A percentile compares a stretch with the other conserved stretches of the same genome.
phyloP scores from a whole-genome alignment of 345 rosid species.

The Euclidium syriacum region DNA sequence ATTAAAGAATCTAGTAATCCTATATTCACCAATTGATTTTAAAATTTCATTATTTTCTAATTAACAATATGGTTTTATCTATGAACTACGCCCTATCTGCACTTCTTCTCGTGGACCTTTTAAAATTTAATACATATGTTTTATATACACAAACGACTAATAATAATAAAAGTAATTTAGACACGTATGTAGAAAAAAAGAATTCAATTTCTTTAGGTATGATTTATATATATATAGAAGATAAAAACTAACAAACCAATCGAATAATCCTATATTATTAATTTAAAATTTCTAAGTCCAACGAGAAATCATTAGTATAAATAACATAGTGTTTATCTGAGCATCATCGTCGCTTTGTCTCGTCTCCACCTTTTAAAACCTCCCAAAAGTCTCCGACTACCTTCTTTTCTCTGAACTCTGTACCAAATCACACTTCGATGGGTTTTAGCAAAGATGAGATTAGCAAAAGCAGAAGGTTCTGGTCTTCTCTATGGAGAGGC shows the following conservation, averaged over 20 bases:
- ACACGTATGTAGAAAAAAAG: not conserved
- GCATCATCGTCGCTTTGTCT: slow-evolving; percentile 17
- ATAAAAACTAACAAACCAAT: not conserved
- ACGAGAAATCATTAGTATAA: not conserved
- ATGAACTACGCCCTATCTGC: not conserved
- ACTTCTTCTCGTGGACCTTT: not conserved
- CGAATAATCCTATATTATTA: slow-evolving; percentile 1
- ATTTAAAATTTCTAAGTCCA: not conserved
- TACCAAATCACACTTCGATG: slow-evolving; percentile 33
- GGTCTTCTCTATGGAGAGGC: slow-evolving; percentile 43
- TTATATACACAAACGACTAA: not conserved
- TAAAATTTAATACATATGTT: not conserved
- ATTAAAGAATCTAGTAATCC: too few relatives aligned
- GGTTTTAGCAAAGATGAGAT: slow-evolving; percentile 63
- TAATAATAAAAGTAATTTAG: not conserved
- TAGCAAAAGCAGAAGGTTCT: slow-evolving; percentile 31
- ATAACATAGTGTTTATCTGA: not conserved
- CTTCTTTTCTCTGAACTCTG: not conserved
- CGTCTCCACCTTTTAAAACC: slow-evolving; percentile 8
- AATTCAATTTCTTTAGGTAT: not conserved
- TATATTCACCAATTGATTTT: too few relatives aligned
- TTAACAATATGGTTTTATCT: not conserved
- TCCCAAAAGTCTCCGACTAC: slow-evolving; percentile 6
- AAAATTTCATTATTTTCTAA: not conserved
- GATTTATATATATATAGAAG: not conserved